Evolutionary conservation across 371 early-diverging fungal genomes (phyloP), one percentile per base, ranked within the genome.

Genomic region (Rhizomucor pusillus): DNA sequence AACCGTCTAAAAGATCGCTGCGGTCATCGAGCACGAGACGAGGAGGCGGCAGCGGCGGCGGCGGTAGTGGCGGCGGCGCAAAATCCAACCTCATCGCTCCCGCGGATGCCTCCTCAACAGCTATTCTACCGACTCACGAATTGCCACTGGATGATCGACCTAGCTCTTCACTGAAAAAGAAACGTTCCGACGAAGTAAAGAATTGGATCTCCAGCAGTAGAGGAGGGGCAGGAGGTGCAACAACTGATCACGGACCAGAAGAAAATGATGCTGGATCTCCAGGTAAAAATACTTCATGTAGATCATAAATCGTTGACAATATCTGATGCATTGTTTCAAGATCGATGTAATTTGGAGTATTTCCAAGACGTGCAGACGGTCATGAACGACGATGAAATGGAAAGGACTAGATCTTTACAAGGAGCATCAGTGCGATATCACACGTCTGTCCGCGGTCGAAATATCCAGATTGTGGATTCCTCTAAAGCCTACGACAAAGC

Each of bases 121-220:
- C 33, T 23, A 29, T 41, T 35, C 34, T 33, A 37, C 35, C 16
- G 16, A 25, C 50, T 29, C 63, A 65, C 43, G 67, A 65, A 48
- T 35, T 59, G 43, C 64, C 68, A 51, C 47, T 65, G 29, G 57
- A 60, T 36, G 60, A 60, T 12, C 57, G 58, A 20, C 53, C 61
- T n/a, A 61, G 55, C 19, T 54, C 58, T 16, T 47, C 56, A 19
- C 25, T 75, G 20, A 65, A 59, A 46, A 73, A 69, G 43, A 70
- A 59, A 52, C 60, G 77, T 25, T 75, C 72, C 14, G 69, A 69
- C 46, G 75, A 75, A 43, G 71, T 71, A 5, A 60, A 71, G 9
- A 65, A 69, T 40, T 75, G 75, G 75, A 75, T 75, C 19, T 66
- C 57, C 5, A 59, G 41, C 50, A 56, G 47, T 23, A 54, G 47